A percentile compares a stretch with the other conserved stretches of the same genome.
phyloP scores from a whole-genome alignment of 768 basidiomycete genomes.

The Xanthoconium stramineum region DNA sequence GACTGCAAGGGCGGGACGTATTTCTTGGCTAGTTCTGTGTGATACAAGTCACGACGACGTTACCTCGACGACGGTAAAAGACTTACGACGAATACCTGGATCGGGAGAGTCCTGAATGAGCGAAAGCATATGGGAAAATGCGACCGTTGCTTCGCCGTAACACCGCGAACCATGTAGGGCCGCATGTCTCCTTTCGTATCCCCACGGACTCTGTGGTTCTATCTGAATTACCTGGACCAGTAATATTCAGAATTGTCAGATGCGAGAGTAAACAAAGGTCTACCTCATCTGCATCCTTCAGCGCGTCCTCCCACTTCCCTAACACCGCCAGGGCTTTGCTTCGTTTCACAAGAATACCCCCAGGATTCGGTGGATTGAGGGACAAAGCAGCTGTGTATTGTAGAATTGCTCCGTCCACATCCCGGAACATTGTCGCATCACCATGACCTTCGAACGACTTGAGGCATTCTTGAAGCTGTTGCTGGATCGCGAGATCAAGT shows the following conservation, averaged over 20 bases:
- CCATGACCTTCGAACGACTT: not conserved
- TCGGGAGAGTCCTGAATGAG: not conserved
- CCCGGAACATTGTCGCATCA: not conserved
- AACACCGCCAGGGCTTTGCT: not conserved
- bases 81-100: not conserved
- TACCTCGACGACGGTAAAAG: too few species aligned
- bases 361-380: not conserved
- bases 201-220: slow-evolving; percentile 5
- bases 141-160: not conserved
- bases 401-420: not conserved
- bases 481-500: not conserved
- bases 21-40: not conserved
- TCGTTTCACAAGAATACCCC: slow-evolving; percentile 4
- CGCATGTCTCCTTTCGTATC: slow-evolving; percentile 5
- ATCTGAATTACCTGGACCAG: not conserved
- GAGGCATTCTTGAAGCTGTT: not conserved
- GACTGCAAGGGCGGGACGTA: not conserved
- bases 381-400: slow-evolving; percentile 8
- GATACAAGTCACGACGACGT: not conserved
- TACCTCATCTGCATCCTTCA: slow-evolving; percentile 3
- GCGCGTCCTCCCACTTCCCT: not conserved
- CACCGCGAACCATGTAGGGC: slow-evolving; percentile 1
- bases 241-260: not conserved
- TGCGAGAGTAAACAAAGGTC: not conserved
- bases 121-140: slow-evolving; percentile 1